phyloP scores from a whole-genome alignment of 75 land plant genomes.

The Larix kaempferi region DNA sequence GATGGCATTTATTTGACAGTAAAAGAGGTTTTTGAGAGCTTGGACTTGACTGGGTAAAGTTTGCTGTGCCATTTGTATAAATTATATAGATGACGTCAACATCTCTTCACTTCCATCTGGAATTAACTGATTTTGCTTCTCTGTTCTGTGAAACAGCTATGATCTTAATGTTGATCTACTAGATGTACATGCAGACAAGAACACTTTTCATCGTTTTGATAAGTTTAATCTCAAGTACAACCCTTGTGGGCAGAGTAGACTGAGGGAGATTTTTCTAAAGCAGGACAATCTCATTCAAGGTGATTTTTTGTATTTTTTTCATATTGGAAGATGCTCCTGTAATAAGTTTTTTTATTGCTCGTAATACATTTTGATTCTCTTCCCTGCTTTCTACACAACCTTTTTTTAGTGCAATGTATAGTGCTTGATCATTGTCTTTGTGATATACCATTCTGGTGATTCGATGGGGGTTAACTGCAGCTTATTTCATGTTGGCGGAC shows the following conservation, averaged over 20 bases:
- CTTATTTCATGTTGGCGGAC: neutral
- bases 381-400: neutral
- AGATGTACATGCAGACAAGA: conserved; percentile 99
- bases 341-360: neutral
- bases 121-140: neutral
- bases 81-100: neutral
- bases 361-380: neutral
- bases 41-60: conserved; percentile 88
- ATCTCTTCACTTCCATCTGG: neutral
- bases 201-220: conserved; percentile 98
- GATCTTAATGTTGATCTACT: conserved; percentile 95
- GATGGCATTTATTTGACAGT: conserved; percentile 94
- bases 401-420: neutral
- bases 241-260: conserved; percentile 98
- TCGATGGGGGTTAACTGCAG: neutral
- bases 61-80: too few relatives aligned
- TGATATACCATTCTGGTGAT: neutral
- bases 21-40: conserved; percentile 93
- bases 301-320: conserved; percentile 11
- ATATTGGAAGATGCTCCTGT: neutral
- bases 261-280: conserved; percentile 93
- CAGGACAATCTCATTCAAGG: conserved; percentile 99
- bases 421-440: conserved; percentile 1
- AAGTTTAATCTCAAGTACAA: conserved; percentile 98
- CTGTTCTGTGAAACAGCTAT: conserved; percentile 48